Base-by-base conservation (phyloP, 1,139 yeast species). In the Kluyveromyces sp. region DNA sequence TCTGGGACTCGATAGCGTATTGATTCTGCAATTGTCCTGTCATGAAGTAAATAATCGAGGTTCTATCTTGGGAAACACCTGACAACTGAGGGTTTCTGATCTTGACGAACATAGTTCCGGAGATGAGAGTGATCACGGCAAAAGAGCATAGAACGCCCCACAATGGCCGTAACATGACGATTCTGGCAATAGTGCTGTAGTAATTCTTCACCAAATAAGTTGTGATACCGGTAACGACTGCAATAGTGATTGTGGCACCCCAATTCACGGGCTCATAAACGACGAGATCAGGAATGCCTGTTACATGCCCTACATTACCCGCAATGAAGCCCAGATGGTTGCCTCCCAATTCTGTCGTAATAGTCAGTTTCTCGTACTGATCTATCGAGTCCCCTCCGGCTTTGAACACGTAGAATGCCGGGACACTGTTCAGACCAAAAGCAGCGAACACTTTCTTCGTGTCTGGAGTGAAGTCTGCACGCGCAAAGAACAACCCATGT, bases 21-120 rank as follows among this genome's bases (percentile, higher is more conserved):
- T 92, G 98, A 42, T 68, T 69, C 56, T 82, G 85, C 55, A 84
- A 88, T 28, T 85, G 80, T 15, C 71, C 77, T 6, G 74, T 72
- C 8, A 69, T 56, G 56, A 89, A 77, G 61, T 86, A 88, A 36
- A 75, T 73, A 2, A 75, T 70, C 2, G 65, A 65, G 17, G 31
- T 30, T 25, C 89, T 92, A 40, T 74, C 67, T 7, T 69, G 70
- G 43, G 71, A 73, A 39, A 74, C 74, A 47, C 78, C 80, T 31
- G 83, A 71, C 57, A 80, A 83, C 16, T 87, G 95, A 7, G 81
- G 74, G 36, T 75, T 75, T 61, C 97, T 78, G 51, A 92, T 92
- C 55, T 78, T 77, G 63, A 87, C 88, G 74, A 79, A 92, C 98
- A 92, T 92, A 66, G 88, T 85, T 13, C 98, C 98, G 11, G 94